Conservation (phyloP, 768 basidiomycete species). For the Phylloporus rhodoxanthus region DNA sequence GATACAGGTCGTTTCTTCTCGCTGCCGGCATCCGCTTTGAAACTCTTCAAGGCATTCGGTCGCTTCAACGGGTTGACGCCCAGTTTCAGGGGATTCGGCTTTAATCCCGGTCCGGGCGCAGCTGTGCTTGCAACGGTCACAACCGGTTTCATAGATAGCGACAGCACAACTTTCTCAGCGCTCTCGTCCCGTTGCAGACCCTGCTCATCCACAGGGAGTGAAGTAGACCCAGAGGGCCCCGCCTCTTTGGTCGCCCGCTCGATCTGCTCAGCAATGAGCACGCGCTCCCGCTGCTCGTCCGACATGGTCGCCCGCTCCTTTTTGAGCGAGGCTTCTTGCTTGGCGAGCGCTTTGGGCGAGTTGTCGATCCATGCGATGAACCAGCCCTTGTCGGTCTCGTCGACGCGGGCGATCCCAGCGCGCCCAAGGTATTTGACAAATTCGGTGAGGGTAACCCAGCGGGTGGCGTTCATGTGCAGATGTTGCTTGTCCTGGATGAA, state of each 20-base stretch:
- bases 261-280: slow-evolving; percentile 89
- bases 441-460: slow-evolving; percentile 97
- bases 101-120: slow-evolving; percentile 40
- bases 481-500: slow-evolving; percentile 92
- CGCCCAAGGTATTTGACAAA: slow-evolving; percentile 88
- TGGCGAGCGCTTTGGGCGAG: slow-evolving; percentile 88
- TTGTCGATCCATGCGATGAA: slow-evolving; percentile 97
- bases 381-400: slow-evolving; percentile 98
- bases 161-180: slow-evolving; percentile 68
- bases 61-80: slow-evolving; percentile 62
- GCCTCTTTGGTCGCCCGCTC: slow-evolving; percentile 65
- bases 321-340: slow-evolving; percentile 81
- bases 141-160: slow-evolving; percentile 55
- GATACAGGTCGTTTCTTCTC: slow-evolving; percentile 60
- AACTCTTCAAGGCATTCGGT: slow-evolving; percentile 66
- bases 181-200: slow-evolving; percentile 70
- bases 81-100: slow-evolving; percentile 46
- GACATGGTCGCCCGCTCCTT: slow-evolving; percentile 88
- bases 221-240: slow-evolving; percentile 26
- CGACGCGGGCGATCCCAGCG: slow-evolving; percentile 81
- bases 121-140: slow-evolving; percentile 26
- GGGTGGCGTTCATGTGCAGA: slow-evolving; percentile 97
- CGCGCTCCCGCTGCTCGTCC: slow-evolving; percentile 91
- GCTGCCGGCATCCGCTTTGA: slow-evolving; percentile 34
- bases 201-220: slow-evolving; percentile 42